Percentiles rank a stretch among this genome's conserved stretches.
Conservation (phyloP, 2,329 filamentous ascomycete species). For the Penicillium sp. region DNA sequence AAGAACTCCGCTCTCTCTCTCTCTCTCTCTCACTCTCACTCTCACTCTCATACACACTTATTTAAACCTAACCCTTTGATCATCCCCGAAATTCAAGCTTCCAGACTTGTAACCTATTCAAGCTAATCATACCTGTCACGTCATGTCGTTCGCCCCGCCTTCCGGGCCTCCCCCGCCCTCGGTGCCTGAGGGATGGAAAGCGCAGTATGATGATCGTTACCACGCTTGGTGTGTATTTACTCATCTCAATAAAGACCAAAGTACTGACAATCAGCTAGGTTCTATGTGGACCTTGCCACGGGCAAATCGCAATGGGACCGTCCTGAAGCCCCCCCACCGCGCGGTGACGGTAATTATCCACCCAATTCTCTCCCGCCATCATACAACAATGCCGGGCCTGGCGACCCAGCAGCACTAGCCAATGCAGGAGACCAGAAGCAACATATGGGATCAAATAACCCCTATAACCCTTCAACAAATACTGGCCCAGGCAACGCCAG, state of each 20-base stretch:
- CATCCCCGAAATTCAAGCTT: neutral
- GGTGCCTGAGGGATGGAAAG: constrained; percentile 78
- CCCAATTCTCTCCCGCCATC: constrained; percentile 48
- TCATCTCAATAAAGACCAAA: neutral
- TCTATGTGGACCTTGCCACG: constrained; percentile 86
- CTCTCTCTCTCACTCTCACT: neutral
- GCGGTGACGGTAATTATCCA: constrained; percentile 39
- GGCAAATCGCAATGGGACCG: constrained; percentile 90
- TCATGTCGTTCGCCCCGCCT: constrained; percentile 45
- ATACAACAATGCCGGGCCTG: constrained; percentile 60
- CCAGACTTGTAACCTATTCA: neutral
- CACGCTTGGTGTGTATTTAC: constrained; percentile 65
- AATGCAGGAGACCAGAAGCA: constrained; percentile 46
- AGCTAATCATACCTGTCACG: neutral
- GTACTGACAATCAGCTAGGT: constrained; percentile 54
- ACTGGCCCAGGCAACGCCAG: constrained; percentile 1
- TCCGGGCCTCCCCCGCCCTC: constrained; percentile 57
- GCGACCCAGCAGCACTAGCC: constrained; percentile 41
- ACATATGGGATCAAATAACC: constrained; percentile 66
- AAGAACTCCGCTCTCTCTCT: neutral
- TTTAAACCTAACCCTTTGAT: neutral
- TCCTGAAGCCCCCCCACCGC: constrained; percentile 66
- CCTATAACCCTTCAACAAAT: constrained; percentile 53
- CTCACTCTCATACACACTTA: neutral
- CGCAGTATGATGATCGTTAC: constrained; percentile 83